Conservation (phyloP, 257 asterid genomes). For the Solanum piurae region DNA sequence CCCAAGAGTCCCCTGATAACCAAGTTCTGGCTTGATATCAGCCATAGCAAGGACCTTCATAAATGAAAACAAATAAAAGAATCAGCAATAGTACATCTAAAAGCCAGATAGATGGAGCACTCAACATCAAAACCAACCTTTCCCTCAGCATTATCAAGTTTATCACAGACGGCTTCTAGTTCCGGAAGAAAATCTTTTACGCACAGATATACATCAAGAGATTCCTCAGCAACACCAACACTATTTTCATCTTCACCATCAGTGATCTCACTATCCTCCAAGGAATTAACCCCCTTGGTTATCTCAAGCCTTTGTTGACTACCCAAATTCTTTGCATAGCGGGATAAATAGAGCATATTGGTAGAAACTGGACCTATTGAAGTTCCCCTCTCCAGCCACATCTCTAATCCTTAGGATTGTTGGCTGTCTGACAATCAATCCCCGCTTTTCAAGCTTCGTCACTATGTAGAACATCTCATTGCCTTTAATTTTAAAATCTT, state of each 20-base stretch:
- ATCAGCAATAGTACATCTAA: conserved; percentile 11
- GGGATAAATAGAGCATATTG: conserved; percentile 70
- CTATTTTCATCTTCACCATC: conserved; percentile 32
- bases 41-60: conserved; percentile 74
- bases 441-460: conserved; percentile 68
- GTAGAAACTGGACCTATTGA: conserved; percentile 39
- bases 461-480: conserved; percentile 58
- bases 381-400: conserved; percentile 24
- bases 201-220: conserved; percentile 38
- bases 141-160: conserved; percentile 72
- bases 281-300: conserved; percentile 42
- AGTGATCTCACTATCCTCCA: conserved; percentile 27
- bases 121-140: conserved; percentile 40
- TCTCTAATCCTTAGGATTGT: conserved; percentile 60
- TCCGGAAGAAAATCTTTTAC: conserved; percentile 76
- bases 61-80: conserved; percentile 5
- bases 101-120: conserved; percentile 8
- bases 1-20: conserved; percentile 53
- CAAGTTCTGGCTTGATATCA: conserved; percentile 73
- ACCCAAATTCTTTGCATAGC: conserved; percentile 78
- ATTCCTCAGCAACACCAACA: conserved; percentile 29
- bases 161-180: conserved; percentile 61
- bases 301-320: conserved; percentile 80
- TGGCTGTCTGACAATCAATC: conserved; percentile 68
- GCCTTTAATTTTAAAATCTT: conserved; percentile 52